Evolutionary conservation across 2,329 filamentous ascomycete species (phyloP).

Genomic region (Sarocladium brachiariae): DNA sequence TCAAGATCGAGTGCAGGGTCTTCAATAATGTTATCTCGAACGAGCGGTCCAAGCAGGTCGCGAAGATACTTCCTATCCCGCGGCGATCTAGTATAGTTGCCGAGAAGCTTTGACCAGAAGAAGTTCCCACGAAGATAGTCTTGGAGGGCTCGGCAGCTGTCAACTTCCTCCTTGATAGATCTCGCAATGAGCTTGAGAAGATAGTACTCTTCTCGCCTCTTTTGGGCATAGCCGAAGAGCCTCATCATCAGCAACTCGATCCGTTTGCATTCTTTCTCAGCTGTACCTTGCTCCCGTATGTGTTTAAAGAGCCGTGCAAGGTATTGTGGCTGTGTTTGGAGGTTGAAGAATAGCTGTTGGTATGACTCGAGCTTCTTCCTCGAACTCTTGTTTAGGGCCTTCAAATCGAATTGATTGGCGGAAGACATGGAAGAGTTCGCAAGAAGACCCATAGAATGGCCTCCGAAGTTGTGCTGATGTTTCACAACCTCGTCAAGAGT

Average conservation of each 20-base stretch:
- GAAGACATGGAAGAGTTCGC: slow-evolving; percentile 85
- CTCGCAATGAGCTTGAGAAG: slow-evolving; percentile 79
- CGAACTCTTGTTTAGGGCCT: slow-evolving; percentile 95
- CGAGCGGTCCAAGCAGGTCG: slow-evolving; percentile 74
- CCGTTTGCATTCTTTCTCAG: slow-evolving; percentile 88
- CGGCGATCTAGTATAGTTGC: slow-evolving; percentile 84
- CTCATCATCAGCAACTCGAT: slow-evolving; percentile 94
- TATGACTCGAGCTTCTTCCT: slow-evolving; percentile 93
- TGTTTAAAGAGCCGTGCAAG: slow-evolving; percentile 81
- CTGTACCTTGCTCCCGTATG: slow-evolving; percentile 72
- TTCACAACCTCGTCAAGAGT: slow-evolving; percentile 95
- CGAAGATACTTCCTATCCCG: slow-evolving; percentile 88
- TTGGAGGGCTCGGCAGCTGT: slow-evolving; percentile 63
- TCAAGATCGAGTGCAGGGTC: slow-evolving; percentile 87
- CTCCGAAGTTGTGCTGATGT: slow-evolving; percentile 93
- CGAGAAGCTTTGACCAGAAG: slow-evolving; percentile 84
- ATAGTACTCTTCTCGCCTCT: slow-evolving; percentile 94
- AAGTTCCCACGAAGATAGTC: slow-evolving; percentile 86
- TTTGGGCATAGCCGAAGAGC: slow-evolving; percentile 94
- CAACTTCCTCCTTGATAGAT: slow-evolving; percentile 80
- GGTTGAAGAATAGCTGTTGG: slow-evolving; percentile 93
- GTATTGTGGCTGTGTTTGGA: slow-evolving; percentile 95
- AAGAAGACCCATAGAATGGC: slow-evolving; percentile 75
- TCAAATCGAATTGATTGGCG: slow-evolving; percentile 89
- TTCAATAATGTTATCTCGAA: slow-evolving; percentile 88